Base-by-base conservation (phyloP, 345 rosid genomes). In the Salix purpurea region DNA sequence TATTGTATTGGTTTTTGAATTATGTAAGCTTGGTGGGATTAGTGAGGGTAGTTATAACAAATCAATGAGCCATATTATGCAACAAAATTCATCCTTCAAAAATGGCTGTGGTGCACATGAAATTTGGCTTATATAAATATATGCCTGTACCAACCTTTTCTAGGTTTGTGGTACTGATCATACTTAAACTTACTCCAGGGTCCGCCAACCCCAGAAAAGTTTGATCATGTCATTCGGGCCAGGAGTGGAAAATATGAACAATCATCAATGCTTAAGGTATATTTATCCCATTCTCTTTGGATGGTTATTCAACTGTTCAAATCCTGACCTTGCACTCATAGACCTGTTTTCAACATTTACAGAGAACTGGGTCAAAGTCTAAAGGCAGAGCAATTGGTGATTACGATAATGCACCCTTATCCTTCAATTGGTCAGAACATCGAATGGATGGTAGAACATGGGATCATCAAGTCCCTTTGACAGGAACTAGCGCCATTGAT, bases 161-260 rank as follows among this genome's bases (percentile, higher is more conserved):
- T 23, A 24, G 11, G 26, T 0, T 0, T n/a, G 9, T 10, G 62
- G 23, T 56, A 8, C 23, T 7, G 64, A 58, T 58, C 64, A 58
- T 23, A 23, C 10, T 58, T 58, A 46, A 65, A 70, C 69, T 56
- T 21, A n/a, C 16, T 74, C 32, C 82, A 96, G 98, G 94, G 94
- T 70, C 99, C 94, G 64, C 88, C 90, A 24, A 96, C 99, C 32
- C 95, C 94, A 6, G 94, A 93, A 80, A 93, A 96, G 64, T 84
- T 83, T 26, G 96, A 93, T 79, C 85, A 87, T 77, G 81, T 81
- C 0, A 78, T 82, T 77, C 85, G 91, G 52, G 81, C 82, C 5
- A 87, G 84, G 85, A 85, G 86, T 70, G 69, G 85, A 69, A 95
- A 89, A 39, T 78, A 76, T 68, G 87, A 85, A 44, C 91, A 82